phyloP scores from a whole-genome alignment of 2,329 filamentous ascomycete genomes.

The Penicillium sp. region DNA sequence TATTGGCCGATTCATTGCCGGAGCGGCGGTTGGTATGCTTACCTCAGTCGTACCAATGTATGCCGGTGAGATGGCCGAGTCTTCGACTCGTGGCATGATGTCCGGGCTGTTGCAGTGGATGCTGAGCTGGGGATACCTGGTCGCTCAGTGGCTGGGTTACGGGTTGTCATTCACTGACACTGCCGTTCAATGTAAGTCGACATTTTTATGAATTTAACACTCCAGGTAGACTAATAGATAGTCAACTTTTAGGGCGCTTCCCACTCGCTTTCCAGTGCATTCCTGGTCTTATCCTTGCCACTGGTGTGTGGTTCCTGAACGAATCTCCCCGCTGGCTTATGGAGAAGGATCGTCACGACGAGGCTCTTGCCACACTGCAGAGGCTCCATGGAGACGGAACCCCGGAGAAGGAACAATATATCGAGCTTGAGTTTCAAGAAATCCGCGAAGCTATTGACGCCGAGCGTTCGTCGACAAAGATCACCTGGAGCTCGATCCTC shows the following conservation, averaged over 20 bases:
- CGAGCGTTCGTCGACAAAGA: slow-evolving; percentile 35
- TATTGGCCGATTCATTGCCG: slow-evolving; percentile 30
- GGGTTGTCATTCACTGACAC: slow-evolving; percentile 29
- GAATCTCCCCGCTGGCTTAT: slow-evolving; percentile 30
- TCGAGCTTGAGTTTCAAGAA: slow-evolving; percentile 43
- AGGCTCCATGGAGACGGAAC: slow-evolving; percentile 17
- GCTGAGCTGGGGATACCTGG: slow-evolving; percentile 39
- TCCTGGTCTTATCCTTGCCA: slow-evolving; percentile 34
- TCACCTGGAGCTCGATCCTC: slow-evolving; percentile 41
- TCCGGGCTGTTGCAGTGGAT: slow-evolving; percentile 36
- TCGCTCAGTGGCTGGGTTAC: slow-evolving; percentile 42
- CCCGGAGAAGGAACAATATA: slow-evolving; percentile 17
- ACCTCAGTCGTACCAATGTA: slow-evolving; percentile 32
- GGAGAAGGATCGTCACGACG: slow-evolving; percentile 26
- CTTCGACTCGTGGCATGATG: slow-evolving; percentile 31
- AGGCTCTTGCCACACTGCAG: slow-evolving; percentile 16
- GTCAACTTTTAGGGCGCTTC: slow-evolving; percentile 29
- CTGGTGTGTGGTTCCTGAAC: slow-evolving; percentile 31
- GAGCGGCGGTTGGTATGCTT: slow-evolving; percentile 28
- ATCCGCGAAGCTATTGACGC: slow-evolving; percentile 41
- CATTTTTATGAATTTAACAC: background rate
- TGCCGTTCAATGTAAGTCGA: slow-evolving; percentile 13
- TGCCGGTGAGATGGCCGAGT: slow-evolving; percentile 33
- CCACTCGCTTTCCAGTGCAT: slow-evolving; percentile 45
- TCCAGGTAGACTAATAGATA: background rate